A percentile compares a stretch with the other conserved stretches of the same genome.
phyloP scores from a whole-genome alignment of 352 stramenopile species.

The Phytophthora chlamydospora region DNA sequence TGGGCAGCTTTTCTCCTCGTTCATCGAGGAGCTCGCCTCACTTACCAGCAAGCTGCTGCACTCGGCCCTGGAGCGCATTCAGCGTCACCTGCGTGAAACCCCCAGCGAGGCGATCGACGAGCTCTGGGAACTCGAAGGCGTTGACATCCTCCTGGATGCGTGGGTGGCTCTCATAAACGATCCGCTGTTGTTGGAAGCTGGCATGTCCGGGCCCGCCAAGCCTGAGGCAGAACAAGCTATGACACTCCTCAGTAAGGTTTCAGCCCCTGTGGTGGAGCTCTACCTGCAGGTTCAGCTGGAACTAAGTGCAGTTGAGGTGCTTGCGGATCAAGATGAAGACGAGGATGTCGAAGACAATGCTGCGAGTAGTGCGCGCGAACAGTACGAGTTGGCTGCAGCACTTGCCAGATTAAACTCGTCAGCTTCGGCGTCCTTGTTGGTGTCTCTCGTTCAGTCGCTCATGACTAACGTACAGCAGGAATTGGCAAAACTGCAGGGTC shows the following conservation, averaged over 20 bases:
- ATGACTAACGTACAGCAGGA: constrained; percentile 54
- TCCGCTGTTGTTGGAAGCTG: constrained; percentile 50
- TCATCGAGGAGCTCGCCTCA: constrained; percentile 74
- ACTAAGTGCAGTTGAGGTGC: constrained; percentile 64
- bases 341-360: constrained; percentile 88
- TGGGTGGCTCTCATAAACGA: constrained; percentile 80
- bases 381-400: constrained; percentile 75
- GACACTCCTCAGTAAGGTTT: constrained; percentile 57
- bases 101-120: constrained; percentile 64
- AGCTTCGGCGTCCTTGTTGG: constrained; percentile 57
- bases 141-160: constrained; percentile 82
- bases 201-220: constrained; percentile 22
- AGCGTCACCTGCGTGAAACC: constrained; percentile 52
- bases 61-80: constrained; percentile 69
- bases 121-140: constrained; percentile 83
- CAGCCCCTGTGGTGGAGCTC: constrained; percentile 68
- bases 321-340: constrained; percentile 79
- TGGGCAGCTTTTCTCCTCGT: constrained; percentile 53
- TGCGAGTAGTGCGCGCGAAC: constrained; percentile 59
- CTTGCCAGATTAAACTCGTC: constrained; percentile 70
- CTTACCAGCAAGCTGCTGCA: constrained; percentile 76
- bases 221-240: constrained; percentile 46
- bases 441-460: constrained; percentile 69
- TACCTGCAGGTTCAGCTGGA: constrained; percentile 83
- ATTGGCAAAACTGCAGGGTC: constrained; percentile 48